Conservation (phyloP, 2,329 filamentous ascomycete genomes). For the Dryadomyces quercivorus region DNA sequence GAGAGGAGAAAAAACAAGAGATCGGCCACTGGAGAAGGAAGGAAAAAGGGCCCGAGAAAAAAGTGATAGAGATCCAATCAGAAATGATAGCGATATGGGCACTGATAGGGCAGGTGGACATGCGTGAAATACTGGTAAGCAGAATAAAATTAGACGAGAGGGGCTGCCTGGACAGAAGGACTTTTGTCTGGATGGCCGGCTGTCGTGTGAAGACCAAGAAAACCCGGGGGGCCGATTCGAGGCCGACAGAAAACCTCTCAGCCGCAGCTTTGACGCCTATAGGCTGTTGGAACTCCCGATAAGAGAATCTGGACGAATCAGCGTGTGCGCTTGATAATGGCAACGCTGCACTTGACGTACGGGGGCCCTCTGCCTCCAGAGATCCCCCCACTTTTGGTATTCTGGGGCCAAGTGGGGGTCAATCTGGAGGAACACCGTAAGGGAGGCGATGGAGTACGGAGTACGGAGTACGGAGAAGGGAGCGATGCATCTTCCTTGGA, state of each 20-base stretch:
- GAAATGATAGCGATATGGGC: neutral
- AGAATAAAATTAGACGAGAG: neutral
- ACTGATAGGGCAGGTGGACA: neutral
- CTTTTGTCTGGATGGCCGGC: too few relatives aligned
- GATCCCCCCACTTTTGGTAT: too few relatives aligned
- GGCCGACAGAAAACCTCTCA: neutral
- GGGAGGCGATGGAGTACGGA: too few relatives aligned
- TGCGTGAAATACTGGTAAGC: constrained; percentile 1
- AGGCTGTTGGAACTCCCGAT: neutral
- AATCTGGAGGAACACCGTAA: too few relatives aligned
- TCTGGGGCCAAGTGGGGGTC: too few relatives aligned
- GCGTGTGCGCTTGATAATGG: constrained; percentile 3
- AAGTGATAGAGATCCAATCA: neutral
- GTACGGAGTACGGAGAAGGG: too few relatives aligned
- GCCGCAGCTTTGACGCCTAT: neutral
- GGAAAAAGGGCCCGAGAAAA: neutral
- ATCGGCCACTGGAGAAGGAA: neutral
- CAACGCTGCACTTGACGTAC: neutral
- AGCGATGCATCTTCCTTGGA: too few relatives aligned
- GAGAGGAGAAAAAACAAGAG: neutral
- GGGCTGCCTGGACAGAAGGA: neutral
- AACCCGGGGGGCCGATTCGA: neutral
- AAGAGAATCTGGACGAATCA: constrained; percentile 9
- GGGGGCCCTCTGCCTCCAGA: too few relatives aligned
- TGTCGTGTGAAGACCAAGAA: too few relatives aligned